Base-by-base conservation (phyloP, 2,329 filamentous ascomycete genomes). In the Xylariaceae sp. region DNA sequence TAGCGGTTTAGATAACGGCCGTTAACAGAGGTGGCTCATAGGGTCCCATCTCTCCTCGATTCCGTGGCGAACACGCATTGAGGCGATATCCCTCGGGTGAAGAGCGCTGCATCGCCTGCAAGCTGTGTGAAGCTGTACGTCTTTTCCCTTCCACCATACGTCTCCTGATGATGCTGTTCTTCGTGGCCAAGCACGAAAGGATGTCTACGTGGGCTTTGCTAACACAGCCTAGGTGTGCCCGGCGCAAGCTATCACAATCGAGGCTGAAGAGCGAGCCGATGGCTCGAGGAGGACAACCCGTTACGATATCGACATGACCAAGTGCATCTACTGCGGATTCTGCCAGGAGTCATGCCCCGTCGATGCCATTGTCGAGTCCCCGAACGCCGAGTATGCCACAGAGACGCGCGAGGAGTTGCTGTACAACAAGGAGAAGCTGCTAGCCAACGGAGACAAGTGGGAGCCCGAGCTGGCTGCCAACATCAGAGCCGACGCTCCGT, bases 261-360 rank as follows among this genome's bases (percentile, higher is more conserved):
- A 98, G 71, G 92, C 92, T 41, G 92, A 98, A 67, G 92, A 98
- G 74, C 88, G 92, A 62, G 87, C 86, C 60, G 92, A 98, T 59
- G 92, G 92, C 49, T 94, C 87, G 60, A 82, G 92, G 67, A 81
- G 92, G 62, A 98, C 92, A 36, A 96, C 90, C 44, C 82, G 90
- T 63, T 98, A 98, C 70, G 92, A 98, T 65, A 96, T 98, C 62
- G 92, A 98, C 70, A 98, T 98, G 92, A 97, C 92, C 60, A 98
- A 98, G 77, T 98, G 92, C 73, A 98, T 98, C 68, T 98, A 97
- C 80, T 97, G 92, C 66, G 92, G 92, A 36, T 94, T 94, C 72
- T 97, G 92, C 78, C 90, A 96, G 73, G 92, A 98, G 74, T 94
- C 87, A 51, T 98, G 92, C 71, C 92, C 92, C 31, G 92, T 98